Base-by-base conservation (phyloP, 768 basidiomycete species). In the Kwoniella europaea region DNA sequence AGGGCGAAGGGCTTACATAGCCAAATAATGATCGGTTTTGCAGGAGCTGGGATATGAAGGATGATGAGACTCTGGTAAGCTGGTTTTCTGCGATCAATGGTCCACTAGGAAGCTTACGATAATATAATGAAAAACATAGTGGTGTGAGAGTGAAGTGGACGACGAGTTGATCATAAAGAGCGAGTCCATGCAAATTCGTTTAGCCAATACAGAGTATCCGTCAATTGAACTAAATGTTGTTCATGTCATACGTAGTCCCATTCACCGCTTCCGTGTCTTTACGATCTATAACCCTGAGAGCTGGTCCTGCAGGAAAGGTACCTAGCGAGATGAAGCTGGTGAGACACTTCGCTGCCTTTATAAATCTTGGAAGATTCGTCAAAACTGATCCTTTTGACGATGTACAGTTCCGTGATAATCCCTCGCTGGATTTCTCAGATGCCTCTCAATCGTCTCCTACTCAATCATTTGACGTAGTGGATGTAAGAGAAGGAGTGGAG, bases 261-360 rank as follows among this genome's bases (percentile, higher is more conserved):
- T 96, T 97, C 83, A 93, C 91, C 0, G 91, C 91, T 10, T 90
- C 91, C 16, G 91, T 96, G 57, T 92, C 91, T 75, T 87, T 96
- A 54, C 89, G 91, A 24, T 89, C 91, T 27, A 85, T 97, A 52
- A 88, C 94, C 2, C 82, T 97, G 71, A 95, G 94, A 84, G 86
- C 92, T 3, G 94, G 94, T 7, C 93, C 94, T 0, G 87, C 85
- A 0, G 90, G 90, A 52, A 88, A 91, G 75, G 94, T 93, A 1
- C 93, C 93, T 4, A 83, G 86, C 0, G 91, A 89, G 81, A 87
- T 95, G 41, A 80, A 83, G 20, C 79, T 96, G 82, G 94, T 94
- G 71, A 44, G 90, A 66, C 10, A 22, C 12, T n/a, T 29, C 15
- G 10, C 60, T 35, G 46, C 35, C 35, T 7, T 35, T 35, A 4